Base-by-base conservation (phyloP, 768 basidiomycete species). In the Lyophyllum atratum region DNA sequence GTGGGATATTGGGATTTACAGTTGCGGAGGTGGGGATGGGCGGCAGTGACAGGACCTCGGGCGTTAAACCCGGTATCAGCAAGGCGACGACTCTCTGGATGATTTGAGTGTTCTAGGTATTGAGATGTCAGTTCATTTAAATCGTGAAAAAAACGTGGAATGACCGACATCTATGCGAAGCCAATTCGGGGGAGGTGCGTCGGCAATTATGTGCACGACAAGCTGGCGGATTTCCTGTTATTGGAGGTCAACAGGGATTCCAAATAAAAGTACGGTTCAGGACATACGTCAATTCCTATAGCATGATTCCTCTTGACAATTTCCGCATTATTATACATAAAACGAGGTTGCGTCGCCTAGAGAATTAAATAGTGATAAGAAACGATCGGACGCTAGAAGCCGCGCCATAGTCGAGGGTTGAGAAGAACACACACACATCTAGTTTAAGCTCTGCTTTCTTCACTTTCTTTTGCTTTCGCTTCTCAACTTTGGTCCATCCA, bases 101-200 rank as follows among this genome's bases (percentile, higher is more conserved):
- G 42, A 82, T 75, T 7, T 80, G 79, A 1, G 84, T 77, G 68
- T 96, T 91, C 92, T 96, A 64, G 21, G 51, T 21, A 21, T 43
- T 17, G 21, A 10, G 29, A 34, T 29, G 28, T 2, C 33, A 10
- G 28, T 52, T 19, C 60, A 37, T 9, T 4, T 28, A 29, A 14
- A 17, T n/a, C 4, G 43, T 11, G 31, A 33, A 37, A 3, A 28
- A 8, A 22, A 17, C 42, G 47, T 46, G 29, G 62, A 8, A 46
- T 19, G 4, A 68, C 83, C 50, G 47, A 93, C 95, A 71, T 94
- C 89, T 40, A 95, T 81, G 49, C 84, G 81, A 19, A 98, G 81
- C 95, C 95, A 98, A 53, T 85, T 86, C 0, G 90, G 89, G 1
- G 90, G 87, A n/a, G 89, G 86, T 17, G 85, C 86, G 65, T 95